phyloP scores from a whole-genome alignment of 2,329 filamentous ascomycete species.

The Pyricularia sp. region DNA sequence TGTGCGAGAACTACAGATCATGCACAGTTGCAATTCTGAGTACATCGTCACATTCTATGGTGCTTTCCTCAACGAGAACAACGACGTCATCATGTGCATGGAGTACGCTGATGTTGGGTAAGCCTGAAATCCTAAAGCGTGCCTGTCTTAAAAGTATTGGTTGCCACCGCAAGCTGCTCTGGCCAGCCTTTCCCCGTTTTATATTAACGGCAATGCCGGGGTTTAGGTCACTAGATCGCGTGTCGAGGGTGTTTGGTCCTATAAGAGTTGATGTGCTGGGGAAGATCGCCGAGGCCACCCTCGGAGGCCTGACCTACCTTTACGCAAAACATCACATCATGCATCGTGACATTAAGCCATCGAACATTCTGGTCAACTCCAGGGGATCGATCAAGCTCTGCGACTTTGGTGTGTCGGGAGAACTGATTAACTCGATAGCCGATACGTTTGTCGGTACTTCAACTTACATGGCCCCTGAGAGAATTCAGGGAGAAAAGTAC shows the following conservation, averaged over 20 bases:
- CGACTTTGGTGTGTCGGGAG: constrained; percentile 97
- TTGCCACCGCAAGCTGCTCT: not conserved
- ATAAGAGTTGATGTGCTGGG: constrained; percentile 93
- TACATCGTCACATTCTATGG: constrained; percentile 98
- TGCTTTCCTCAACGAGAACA: constrained; percentile 90
- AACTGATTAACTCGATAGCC: constrained; percentile 94
- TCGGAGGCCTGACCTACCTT: constrained; percentile 88
- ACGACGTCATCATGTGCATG: constrained; percentile 99
- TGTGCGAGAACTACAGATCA: constrained; percentile 92
- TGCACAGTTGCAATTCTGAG: constrained; percentile 94
- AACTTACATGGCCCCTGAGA: constrained; percentile 98
- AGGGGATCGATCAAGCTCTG: constrained; percentile 92
- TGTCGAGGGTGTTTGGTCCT: constrained; percentile 90
- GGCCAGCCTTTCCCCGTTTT: not conserved
- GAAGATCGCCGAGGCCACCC: constrained; percentile 93
- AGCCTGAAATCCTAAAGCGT: constrained; percentile 21
- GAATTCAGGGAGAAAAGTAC: constrained; percentile 94
- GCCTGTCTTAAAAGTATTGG: not conserved
- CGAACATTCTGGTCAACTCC: constrained; percentile 94
- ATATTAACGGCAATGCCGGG: constrained; percentile 4
- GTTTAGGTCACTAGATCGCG: constrained; percentile 75
- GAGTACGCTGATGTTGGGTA: constrained; percentile 99
- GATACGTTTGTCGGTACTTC: constrained; percentile 98
- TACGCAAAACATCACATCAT: constrained; percentile 96
- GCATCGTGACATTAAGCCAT: constrained; percentile 98